Evolutionary conservation across 2,329 filamentous ascomycete species (phyloP).

Genomic region (Trichoderma breve): DNA sequence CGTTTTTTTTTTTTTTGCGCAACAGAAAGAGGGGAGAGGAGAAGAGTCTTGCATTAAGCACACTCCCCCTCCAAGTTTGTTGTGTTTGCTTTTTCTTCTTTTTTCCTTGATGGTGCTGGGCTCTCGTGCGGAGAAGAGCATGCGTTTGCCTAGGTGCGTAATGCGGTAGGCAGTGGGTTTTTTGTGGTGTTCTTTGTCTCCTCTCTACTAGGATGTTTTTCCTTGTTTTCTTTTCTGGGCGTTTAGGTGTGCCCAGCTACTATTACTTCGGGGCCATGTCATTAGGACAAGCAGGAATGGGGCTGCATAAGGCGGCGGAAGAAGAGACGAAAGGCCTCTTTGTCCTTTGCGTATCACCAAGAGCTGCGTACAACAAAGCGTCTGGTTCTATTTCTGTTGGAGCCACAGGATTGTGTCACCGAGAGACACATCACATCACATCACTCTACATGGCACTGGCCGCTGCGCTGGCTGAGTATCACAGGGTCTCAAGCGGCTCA

Average conservation of each 20-base stretch:
- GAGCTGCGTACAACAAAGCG: neutral
- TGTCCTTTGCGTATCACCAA: neutral
- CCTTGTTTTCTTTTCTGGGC: neutral
- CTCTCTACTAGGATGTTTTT: neutral
- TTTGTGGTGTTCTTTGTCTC: neutral
- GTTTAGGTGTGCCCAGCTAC: neutral
- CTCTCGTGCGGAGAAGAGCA: conserved; percentile 2
- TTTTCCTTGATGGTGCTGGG: neutral
- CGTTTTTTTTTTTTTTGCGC: neutral
- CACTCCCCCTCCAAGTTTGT: conserved; percentile 8
- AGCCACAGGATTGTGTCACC: conserved; percentile 2
- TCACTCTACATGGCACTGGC: neutral
- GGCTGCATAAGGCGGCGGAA: neutral
- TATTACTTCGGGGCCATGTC: neutral
- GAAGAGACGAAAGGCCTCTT: neutral
- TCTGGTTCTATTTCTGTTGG: neutral
- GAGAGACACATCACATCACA: conserved; percentile 16
- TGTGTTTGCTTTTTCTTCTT: neutral
- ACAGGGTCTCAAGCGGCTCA: neutral
- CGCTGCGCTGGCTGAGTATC: conserved; percentile 6
- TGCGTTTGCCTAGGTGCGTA: neutral
- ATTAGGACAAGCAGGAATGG: neutral
- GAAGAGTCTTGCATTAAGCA: neutral
- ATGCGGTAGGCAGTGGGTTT: neutral
- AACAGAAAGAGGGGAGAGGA: neutral